A percentile compares a stretch with the other conserved stretches of the same genome.
These are phyloP conservation scores for Hortiboletus flavorubellus DNA, from an alignment of 768 basidiomycete species.

Conservation along the genomic window DNA sequence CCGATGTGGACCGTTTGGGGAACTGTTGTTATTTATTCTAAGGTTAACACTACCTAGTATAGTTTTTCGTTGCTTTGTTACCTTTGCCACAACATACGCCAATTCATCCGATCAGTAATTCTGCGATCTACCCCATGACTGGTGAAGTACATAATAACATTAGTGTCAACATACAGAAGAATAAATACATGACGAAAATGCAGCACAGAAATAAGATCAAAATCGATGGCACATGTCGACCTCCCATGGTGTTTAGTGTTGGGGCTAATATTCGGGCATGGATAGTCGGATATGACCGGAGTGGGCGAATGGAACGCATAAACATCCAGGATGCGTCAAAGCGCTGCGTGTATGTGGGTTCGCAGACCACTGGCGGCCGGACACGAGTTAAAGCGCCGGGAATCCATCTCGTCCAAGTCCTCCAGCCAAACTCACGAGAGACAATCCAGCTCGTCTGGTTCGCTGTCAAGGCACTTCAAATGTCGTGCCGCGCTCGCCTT, in stretches of 20 bases:
- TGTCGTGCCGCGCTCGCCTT: conserved; percentile 28
- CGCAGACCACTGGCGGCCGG: background rate
- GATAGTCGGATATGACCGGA: background rate
- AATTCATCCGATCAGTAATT: background rate
- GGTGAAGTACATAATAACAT: background rate
- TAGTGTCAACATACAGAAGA: background rate
- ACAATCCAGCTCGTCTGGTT: conserved; percentile 47
- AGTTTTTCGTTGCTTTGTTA: background rate
- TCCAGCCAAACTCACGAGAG: conserved; percentile 32
- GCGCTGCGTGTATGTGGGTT: background rate
- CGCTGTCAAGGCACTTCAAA: conserved; percentile 27
- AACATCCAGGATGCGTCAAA: background rate
- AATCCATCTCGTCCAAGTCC: background rate
- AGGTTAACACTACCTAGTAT: conserved; percentile 14
- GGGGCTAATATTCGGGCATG: no score
- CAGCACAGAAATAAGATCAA: background rate
- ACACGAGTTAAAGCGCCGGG: no score
- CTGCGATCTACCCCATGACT: background rate
- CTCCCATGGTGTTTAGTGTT: background rate
- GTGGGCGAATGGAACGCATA: no score
- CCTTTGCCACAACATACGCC: background rate
- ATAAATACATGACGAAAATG: background rate
- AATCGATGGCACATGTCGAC: background rate
- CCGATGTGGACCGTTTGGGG: background rate
- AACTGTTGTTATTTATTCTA: conserved; percentile 15